Conservation (phyloP, 1,284 basidiomycete species). For the Trametes sp. region DNA sequence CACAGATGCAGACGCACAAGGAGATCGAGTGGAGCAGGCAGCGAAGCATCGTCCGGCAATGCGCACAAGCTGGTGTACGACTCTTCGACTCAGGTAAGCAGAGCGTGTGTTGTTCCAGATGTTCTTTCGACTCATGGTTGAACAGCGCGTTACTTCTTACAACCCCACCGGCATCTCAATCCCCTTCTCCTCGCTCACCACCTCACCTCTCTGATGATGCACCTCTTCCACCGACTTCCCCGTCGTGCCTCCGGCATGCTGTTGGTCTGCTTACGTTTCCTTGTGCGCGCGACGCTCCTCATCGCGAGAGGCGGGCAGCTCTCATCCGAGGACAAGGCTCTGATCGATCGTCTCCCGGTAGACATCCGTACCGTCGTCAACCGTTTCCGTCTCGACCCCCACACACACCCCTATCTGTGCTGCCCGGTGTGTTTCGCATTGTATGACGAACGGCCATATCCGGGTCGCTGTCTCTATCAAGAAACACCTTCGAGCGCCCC, state of each 20-base stretch:
- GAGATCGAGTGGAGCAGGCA: conserved; percentile 16
- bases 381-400: background rate
- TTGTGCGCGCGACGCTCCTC: background rate
- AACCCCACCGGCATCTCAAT: background rate
- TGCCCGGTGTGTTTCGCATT: conserved; percentile 27
- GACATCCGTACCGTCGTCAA: conserved; percentile 23
- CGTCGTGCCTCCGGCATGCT: conserved; percentile 12
- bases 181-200: conserved; percentile 7
- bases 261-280: conserved; percentile 1
- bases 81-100: conserved; percentile 4
- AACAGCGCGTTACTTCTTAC: conserved; percentile 6
- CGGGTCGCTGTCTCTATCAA: background rate
- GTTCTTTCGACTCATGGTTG: too few relatives aligned
- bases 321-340: background rate
- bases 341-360: conserved; percentile 6
- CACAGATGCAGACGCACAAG: conserved; percentile 10
- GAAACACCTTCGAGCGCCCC: conserved; percentile 3
- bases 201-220: conserved; percentile 14
- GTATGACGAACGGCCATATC: conserved; percentile 1
- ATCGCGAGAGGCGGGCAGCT: background rate
- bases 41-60: background rate
- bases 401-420: conserved; percentile 11
- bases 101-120: too few relatives aligned
- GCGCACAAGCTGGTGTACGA: background rate
- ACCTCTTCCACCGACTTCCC: conserved; percentile 16